phyloP scores from a whole-genome alignment of 345 rosid genomes.

The Gossypium sturtianum region DNA sequence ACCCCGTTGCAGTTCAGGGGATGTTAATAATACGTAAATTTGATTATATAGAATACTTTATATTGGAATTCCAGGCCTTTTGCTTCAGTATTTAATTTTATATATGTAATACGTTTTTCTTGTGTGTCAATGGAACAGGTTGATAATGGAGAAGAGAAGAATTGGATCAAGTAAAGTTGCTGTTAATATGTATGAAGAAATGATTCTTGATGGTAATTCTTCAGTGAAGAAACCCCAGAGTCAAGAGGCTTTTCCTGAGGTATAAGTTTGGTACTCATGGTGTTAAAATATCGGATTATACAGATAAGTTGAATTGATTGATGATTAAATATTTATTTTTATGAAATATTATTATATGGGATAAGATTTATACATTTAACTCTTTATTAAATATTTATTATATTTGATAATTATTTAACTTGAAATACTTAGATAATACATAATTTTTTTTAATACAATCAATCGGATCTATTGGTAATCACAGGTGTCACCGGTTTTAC shows the following conservation, averaged over 20 bases:
- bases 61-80: background rate
- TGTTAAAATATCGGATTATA: background rate
- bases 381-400: no score
- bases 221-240: constrained; percentile 28
- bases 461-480: no score
- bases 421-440: no score
- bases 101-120: background rate
- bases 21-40: background rate
- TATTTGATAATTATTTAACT: no score
- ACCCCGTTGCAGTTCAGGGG: background rate
- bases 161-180: constrained; percentile 63
- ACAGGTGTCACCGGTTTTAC: no score
- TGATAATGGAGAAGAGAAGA: constrained; percentile 43
- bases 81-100: background rate
- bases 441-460: no score
- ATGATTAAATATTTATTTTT: no score
- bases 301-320: no score
- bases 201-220: constrained; percentile 32
- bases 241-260: constrained; percentile 39
- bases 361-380: no score
- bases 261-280: constrained; percentile 9
- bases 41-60: background rate
- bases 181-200: constrained; percentile 42
- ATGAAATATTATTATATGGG: no score
- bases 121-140: constrained; percentile 14